Conservation (phyloP, 192 early-diverging fungal species). For the Kappamyces sp. region DNA sequence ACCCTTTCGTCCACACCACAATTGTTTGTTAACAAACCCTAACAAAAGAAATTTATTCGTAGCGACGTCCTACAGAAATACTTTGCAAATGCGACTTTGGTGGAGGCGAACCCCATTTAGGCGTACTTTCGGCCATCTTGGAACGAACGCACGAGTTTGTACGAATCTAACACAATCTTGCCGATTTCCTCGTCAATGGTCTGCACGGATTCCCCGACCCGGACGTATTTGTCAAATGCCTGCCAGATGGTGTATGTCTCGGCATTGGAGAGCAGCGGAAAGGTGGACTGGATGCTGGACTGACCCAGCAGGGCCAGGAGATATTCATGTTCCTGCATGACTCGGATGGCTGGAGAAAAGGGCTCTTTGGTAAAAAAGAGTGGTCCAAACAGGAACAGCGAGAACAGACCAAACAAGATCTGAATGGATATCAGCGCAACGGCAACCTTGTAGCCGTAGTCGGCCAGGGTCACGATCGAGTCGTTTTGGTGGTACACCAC, state of each 20-base stretch:
- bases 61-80: no score
- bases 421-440: background rate
- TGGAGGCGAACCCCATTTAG: background rate
- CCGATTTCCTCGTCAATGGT: constrained; percentile 5
- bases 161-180: background rate
- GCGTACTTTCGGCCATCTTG: background rate
- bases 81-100: no score
- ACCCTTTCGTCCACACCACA: no score
- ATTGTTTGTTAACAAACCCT: no score
- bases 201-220: constrained; percentile 7
- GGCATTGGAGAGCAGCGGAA: constrained; percentile 1
- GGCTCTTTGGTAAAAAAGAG: background rate
- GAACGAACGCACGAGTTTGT: background rate
- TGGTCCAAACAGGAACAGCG: background rate
- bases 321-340: background rate
- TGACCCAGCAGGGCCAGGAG: background rate
- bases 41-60: no score
- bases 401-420: constrained; percentile 1
- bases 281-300: background rate
- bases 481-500: background rate
- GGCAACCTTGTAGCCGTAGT: background rate
- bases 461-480: background rate
- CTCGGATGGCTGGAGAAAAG: background rate
- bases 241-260: background rate
- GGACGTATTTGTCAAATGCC: background rate